Base-by-base conservation (phyloP, 2,329 filamentous ascomycete genomes). In the Cladophialophora exuberans region DNA sequence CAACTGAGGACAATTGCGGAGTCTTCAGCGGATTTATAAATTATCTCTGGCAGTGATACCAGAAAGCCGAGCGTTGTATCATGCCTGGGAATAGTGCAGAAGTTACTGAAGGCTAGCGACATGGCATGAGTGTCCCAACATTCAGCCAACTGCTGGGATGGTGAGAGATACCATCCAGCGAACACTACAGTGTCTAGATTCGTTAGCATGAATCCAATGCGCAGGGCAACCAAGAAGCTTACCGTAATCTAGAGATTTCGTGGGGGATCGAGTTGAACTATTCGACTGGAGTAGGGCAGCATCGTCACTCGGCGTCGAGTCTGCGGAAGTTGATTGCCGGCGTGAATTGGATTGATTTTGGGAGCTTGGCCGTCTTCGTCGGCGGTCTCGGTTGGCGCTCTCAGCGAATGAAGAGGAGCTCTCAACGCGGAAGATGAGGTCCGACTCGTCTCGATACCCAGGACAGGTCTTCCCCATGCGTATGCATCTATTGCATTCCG, bases 361-460 rank as follows among this genome's bases (percentile, higher is more conserved):
- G 25, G 36, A 36, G 22, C 22, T 42, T 20, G 25, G 17, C 10
- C 39, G 28, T 46, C 25, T 56, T 28, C 52, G 36, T 17, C 57
- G 53, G 33, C 53, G 57, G 23, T 56, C 53, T 46, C 53, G 52
- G 20, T 22, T 60, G 6, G 22, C 44, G 11, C 41, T 17, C 3
- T 51, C 36, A 6, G 33, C 51, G 31, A 62, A 52, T 10, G 57
- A 55, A 15, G 42, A 18, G 11, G 36, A 33, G 42, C 49, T 67
- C 31, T 69, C 65, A 42, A 70, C 64, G 17, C 64, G 66, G 48
- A 69, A 70, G 20, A 69, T 44, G 0, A 70, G 57, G 10, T 68
- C 65, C 62, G 66, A 69, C 61, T 67, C 63, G 56, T 69, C 66
- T 18, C 68, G 67, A 53, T 70, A 70, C 1, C 67, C 68, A 9